A percentile compares a stretch with the other conserved stretches of the same genome.
phyloP scores from a whole-genome alignment of 805 yeast species.

The Sungouiozyma intestinalis region DNA sequence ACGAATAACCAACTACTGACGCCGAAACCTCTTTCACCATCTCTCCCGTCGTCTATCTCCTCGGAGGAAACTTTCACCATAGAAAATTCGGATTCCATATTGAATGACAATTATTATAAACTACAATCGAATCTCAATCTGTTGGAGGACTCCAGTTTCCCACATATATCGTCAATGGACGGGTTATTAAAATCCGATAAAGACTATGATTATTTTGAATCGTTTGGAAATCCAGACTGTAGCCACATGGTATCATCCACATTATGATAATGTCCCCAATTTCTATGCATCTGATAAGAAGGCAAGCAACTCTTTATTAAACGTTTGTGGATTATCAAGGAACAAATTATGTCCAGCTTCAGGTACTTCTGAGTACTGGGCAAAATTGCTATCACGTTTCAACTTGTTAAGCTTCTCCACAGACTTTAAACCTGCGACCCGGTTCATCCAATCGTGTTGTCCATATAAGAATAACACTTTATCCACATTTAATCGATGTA shows the following conservation, averaged over 20 bases:
- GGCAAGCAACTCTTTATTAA: conserved; percentile 37
- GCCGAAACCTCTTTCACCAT: not conserved
- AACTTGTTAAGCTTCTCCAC: conserved; percentile 8
- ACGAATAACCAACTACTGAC: not conserved
- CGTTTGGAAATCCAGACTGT: not conserved
- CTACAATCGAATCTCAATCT: not conserved
- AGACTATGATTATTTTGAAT: not conserved
- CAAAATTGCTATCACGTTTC: conserved; percentile 4
- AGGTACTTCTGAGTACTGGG: conserved; percentile 16
- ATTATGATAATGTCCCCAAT: not conserved
- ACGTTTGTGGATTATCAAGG: conserved; percentile 49
- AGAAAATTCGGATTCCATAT: not conserved
- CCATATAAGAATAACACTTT: conserved; percentile 45
- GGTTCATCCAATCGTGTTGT: conserved; percentile 63
- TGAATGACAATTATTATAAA: not conserved
- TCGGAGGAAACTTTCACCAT: not conserved
- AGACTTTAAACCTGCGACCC: conserved; percentile 36
- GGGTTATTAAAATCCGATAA: not conserved
- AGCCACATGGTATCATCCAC: not conserved
- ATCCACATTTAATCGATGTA: conserved; percentile 27
- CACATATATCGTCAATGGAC: not conserved
- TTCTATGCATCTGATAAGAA: conserved; percentile 10
- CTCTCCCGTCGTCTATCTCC: not conserved
- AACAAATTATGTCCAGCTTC: conserved; percentile 73
- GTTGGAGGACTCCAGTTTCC: no score